Base-by-base conservation (phyloP, 2,329 filamentous ascomycete species). In the Myotisia sp. region DNA sequence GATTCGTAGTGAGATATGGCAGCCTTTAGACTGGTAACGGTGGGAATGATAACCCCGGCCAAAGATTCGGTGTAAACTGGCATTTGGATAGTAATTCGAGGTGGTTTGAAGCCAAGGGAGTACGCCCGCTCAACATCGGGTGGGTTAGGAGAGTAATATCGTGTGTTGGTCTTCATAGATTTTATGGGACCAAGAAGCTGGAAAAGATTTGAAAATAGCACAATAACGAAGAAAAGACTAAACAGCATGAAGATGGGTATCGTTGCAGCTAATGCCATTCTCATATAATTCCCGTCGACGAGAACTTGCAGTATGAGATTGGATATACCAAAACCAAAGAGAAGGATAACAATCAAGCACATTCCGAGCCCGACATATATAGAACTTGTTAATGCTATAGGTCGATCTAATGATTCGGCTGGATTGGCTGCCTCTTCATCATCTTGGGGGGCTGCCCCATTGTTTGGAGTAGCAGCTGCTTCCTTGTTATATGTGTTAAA, bases 11-110 rank as follows among this genome's bases (percentile, higher is more conserved):
- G 68, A 22, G 67, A 68, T 40, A 74, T 72, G 12, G 69, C 70
- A 9, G 63, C 62, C 47, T 70, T 71, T 21, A 74, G 51, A 3
- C 67, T 71, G 13, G 63, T 58, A 27, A 74, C 62, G 0, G 70
- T 74, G 0, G 70, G 70, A 29, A 61, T 58, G 42, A 74, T 72
- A 47, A 92, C 83, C 41, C 65, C 72, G 22, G 62, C 61, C 2
- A 92, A 66, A 43, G 82, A 81, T 54, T 92, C 83, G 55, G 87
- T 90, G 63, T 90, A 92, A 0, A 92, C 80, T 3, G 83, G 83
- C 53, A 81, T 86, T 51, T 92, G 83, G 26, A 92, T 79, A 3
- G 81, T 87, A 39, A 70, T 42, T 10, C 59, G 44, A 64, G 67
- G 21, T 9, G 39, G 39, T 19, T 33, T 41, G 31, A 45, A 45